Evolutionary conservation across 495 filamentous ascomycete species (phyloP).

Genomic region (Pseudoneurospora amorphoporcata): DNA sequence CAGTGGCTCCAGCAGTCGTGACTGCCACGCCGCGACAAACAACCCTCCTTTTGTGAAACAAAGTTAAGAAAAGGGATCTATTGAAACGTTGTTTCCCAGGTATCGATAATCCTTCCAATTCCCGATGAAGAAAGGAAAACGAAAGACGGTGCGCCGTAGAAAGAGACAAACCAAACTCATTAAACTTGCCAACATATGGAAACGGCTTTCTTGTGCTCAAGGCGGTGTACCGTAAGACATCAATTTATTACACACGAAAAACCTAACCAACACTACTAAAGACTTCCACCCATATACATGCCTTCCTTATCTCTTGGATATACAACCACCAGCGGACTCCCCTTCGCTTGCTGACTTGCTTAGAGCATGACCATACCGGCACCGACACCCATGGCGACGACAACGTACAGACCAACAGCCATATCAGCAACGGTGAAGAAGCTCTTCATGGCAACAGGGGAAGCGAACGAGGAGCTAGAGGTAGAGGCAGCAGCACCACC

Average conservation of each 20-base stretch:
- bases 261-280: background rate
- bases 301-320: background rate
- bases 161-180: background rate
- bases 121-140: background rate
- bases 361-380: constrained; percentile 71
- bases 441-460: constrained; percentile 35
- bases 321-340: background rate
- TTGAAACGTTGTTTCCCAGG: background rate
- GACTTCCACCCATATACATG: background rate
- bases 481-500: constrained; percentile 22
- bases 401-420: constrained; percentile 56
- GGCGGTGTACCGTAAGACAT: background rate
- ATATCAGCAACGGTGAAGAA: constrained; percentile 52
- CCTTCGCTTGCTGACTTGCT: constrained; percentile 6
- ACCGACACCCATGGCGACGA: constrained; percentile 57
- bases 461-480: constrained; percentile 22
- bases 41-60: background rate
- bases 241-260: background rate
- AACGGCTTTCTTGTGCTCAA: background rate
- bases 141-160: background rate
- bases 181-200: background rate
- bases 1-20: background rate
- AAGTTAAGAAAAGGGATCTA: background rate
- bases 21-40: background rate
- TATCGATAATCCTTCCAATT: background rate